Percentiles rank a stretch among this genome's conserved stretches.
Conservation (phyloP, 2,329 filamentous ascomycete genomes). For the Niveomyces coronatus region DNA sequence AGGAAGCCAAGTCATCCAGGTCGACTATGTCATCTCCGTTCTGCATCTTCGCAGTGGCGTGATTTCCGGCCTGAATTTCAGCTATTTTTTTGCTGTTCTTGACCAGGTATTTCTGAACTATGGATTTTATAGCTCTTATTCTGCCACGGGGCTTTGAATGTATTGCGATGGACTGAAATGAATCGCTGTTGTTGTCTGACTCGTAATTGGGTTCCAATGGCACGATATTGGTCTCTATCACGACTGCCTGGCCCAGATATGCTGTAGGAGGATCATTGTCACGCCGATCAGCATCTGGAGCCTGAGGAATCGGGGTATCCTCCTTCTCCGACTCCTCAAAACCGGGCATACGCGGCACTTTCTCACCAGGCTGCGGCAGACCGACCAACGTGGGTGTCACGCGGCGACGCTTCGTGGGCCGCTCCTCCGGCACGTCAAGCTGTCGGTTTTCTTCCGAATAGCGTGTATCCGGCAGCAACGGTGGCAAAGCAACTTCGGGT, state of each 20-base stretch:
- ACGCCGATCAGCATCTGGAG: conserved; percentile 1
- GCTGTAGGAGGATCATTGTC: conserved; percentile 14
- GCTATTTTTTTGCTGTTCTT: conserved; percentile 16
- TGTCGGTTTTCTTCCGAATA: too few species aligned
- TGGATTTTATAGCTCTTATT: conserved; percentile 30
- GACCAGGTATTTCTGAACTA: conserved; percentile 30
- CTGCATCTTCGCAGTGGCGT: conserved; percentile 11
- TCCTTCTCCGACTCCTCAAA: conserved; percentile 1
- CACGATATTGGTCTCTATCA: conserved; percentile 16
- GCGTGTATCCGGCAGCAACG: background rate
- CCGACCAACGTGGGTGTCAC: conserved; percentile 17
- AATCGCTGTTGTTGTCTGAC: conserved; percentile 1
- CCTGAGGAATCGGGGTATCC: background rate
- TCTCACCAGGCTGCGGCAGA: conserved; percentile 12
- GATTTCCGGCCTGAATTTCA: conserved; percentile 2
- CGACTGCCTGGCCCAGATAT: conserved; percentile 26
- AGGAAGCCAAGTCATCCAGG: conserved; percentile 20
- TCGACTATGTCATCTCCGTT: conserved; percentile 34
- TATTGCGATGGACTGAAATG: background rate
- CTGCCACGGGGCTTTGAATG: conserved; percentile 29
- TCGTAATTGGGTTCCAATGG: background rate
- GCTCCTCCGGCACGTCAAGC: background rate
- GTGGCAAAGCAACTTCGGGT: background rate
- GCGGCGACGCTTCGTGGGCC: conserved; percentile 18
- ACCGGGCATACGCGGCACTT: conserved; percentile 5